A percentile compares a stretch with the other conserved stretches of the same genome.
These are phyloP conservation scores for Populus hybrid DNA, from an alignment of 441 rosid species.

Conservation along the genomic window DNA sequence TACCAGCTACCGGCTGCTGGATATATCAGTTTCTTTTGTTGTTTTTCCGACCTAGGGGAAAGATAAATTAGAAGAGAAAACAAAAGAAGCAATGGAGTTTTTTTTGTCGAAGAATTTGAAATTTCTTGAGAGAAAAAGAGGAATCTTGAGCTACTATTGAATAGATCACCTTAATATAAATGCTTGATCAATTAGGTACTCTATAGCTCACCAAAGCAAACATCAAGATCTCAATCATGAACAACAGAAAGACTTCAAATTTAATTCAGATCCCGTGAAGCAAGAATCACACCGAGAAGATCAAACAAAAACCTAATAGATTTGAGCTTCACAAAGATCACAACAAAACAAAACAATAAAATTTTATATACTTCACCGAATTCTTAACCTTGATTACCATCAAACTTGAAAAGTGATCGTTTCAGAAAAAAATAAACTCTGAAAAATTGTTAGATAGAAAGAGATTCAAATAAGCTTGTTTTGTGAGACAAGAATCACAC, in stretches of 20 bases:
- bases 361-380: neutral
- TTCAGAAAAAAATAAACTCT: neutral
- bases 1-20: neutral
- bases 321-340: neutral
- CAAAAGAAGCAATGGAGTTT: neutral
- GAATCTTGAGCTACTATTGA: neutral
- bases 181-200: neutral
- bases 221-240: neutral
- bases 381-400: neutral
- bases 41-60: too few relatives aligned
- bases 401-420: neutral
- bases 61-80: neutral
- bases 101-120: neutral
- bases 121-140: neutral
- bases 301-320: slow-evolving; percentile 8
- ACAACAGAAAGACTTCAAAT: neutral
- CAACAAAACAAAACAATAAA: neutral
- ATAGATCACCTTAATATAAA: neutral
- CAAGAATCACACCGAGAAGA: neutral
- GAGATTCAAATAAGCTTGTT: neutral
- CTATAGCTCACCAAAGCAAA: neutral
- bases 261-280: slow-evolving; percentile 10
- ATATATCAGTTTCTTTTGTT: neutral
- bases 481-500: neutral
- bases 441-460: neutral